These are phyloP conservation scores for Boletus reticuloceps DNA, from an alignment of 768 basidiomycete species.

Conservation along the genomic window DNA sequence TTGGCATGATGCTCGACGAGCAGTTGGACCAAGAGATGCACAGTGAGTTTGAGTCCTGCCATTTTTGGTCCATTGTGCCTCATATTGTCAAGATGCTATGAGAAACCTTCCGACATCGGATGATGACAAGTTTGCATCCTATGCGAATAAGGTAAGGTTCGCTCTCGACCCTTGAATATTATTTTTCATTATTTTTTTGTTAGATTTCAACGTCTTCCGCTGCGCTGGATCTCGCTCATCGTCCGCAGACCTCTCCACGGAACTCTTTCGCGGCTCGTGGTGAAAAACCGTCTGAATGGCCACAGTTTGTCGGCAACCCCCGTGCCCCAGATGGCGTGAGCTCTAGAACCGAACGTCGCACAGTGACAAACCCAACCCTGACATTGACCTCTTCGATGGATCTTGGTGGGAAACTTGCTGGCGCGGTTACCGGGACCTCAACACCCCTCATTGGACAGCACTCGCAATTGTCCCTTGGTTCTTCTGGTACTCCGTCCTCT, in stretches of 20 bases:
- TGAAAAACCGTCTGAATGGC: constrained; percentile 90
- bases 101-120: constrained; percentile 83
- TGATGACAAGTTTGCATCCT: constrained; percentile 79
- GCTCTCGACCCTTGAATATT: not conserved
- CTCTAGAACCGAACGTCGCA: constrained; percentile 62
- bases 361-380: constrained; percentile 71
- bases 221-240: constrained; percentile 88
- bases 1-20: constrained; percentile 90
- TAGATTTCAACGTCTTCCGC: constrained; percentile 87
- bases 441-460: constrained; percentile 67
- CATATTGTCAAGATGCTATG: constrained; percentile 67
- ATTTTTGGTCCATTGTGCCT: constrained; percentile 12
- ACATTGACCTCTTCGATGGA: constrained; percentile 60
- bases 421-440: constrained; percentile 53
- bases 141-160: constrained; percentile 57
- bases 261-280: constrained; percentile 55
- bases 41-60: constrained; percentile 49
- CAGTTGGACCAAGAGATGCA: constrained; percentile 94
- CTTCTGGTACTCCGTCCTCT: constrained; percentile 45
- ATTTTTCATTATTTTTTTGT: not conserved
- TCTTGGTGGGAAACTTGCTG: constrained; percentile 40
- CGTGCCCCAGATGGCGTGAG: constrained; percentile 59
- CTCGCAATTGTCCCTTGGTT: constrained; percentile 43
- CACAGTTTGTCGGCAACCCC: constrained; percentile 71
- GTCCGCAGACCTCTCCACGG: constrained; percentile 77